phyloP scores from a whole-genome alignment of 2,329 filamentous ascomycete species.

The Aspergillus calidoustus region DNA sequence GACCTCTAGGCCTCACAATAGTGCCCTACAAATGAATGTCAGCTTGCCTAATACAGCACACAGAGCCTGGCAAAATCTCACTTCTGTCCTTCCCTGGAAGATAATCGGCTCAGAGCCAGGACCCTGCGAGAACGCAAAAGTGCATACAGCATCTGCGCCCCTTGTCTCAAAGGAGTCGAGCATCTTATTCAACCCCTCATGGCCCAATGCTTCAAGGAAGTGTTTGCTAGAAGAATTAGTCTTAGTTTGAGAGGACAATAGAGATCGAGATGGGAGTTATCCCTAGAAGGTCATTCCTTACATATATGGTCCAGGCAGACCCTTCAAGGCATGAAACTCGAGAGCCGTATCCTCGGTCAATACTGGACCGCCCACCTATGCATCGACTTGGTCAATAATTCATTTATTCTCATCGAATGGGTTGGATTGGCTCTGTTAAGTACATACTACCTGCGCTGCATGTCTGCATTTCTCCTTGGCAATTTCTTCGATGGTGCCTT shows the following conservation, averaged over 20 bases:
- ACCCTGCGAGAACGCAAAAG: slow-evolving; percentile 88
- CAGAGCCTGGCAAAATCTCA: slow-evolving; percentile 44
- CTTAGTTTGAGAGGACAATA: slow-evolving; percentile 9
- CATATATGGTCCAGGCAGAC: slow-evolving; percentile 97
- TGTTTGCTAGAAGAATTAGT: slow-evolving; percentile 70
- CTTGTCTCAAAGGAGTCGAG: slow-evolving; percentile 89
- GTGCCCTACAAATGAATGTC: slow-evolving; percentile 60
- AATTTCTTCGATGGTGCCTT: slow-evolving; percentile 91
- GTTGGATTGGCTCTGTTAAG: background rate
- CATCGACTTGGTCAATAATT: background rate
- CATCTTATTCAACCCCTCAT: slow-evolving; percentile 85
- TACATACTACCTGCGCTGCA: slow-evolving; percentile 74
- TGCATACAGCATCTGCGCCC: slow-evolving; percentile 90
- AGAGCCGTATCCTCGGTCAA: slow-evolving; percentile 95
- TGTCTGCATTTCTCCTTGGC: slow-evolving; percentile 83
- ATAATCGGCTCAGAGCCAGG: slow-evolving; percentile 82
- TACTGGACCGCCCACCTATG: slow-evolving; percentile 79
- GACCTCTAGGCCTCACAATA: slow-evolving; percentile 83
- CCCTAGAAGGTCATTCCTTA: slow-evolving; percentile 44
- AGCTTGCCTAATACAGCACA: slow-evolving; percentile 7
- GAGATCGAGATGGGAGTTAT: background rate
- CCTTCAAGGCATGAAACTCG: slow-evolving; percentile 86
- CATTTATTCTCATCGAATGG: background rate
- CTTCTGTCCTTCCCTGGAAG: slow-evolving; percentile 88
- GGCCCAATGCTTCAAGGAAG: slow-evolving; percentile 84